These are phyloP conservation scores for Volvox reticuliferus DNA, from an alignment of 139 green algal genomes.

Conservation along the genomic window DNA sequence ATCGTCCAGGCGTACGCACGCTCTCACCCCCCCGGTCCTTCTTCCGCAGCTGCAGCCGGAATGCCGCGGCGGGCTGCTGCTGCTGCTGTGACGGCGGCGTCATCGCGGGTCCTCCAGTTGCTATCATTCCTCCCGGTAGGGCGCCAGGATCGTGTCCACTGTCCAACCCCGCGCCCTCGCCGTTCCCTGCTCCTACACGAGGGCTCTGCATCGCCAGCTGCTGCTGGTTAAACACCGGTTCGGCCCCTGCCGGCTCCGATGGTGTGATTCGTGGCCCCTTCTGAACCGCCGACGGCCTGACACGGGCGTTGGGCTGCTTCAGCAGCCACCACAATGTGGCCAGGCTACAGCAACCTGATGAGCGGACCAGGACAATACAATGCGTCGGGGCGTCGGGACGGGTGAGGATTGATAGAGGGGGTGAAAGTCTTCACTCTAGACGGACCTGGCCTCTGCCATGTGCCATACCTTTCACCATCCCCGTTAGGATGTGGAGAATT, in stretches of 20 bases:
- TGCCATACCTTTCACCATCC: too few relatives aligned
- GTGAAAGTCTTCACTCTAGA: too few relatives aligned
- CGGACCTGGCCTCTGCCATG: too few relatives aligned
- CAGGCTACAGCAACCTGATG: constrained; percentile 27
- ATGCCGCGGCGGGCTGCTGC: constrained; percentile 1
- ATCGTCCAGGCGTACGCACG: too few relatives aligned
- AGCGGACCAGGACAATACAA: not conserved
- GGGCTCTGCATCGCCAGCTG: not conserved
- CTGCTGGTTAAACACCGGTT: not conserved
- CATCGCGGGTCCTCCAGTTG: not conserved
- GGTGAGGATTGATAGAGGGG: too few relatives aligned
- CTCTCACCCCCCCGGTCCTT: constrained; percentile 1
- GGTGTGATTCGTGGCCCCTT: too few relatives aligned
- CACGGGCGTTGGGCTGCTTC: constrained; percentile 16
- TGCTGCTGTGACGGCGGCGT: not conserved
- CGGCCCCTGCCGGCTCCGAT: not conserved
- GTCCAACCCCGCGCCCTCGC: not conserved
- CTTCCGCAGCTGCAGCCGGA: constrained; percentile 35
- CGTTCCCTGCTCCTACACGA: not conserved
- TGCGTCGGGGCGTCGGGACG: too few relatives aligned
- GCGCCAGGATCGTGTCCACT: not conserved
- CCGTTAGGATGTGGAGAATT: too few relatives aligned
- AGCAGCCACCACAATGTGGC: constrained; percentile 37
- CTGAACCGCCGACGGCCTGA: not conserved
- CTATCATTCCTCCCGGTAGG: too few relatives aligned